phyloP scores from a whole-genome alignment of 345 rosid genomes.

The Boechera stricta region DNA sequence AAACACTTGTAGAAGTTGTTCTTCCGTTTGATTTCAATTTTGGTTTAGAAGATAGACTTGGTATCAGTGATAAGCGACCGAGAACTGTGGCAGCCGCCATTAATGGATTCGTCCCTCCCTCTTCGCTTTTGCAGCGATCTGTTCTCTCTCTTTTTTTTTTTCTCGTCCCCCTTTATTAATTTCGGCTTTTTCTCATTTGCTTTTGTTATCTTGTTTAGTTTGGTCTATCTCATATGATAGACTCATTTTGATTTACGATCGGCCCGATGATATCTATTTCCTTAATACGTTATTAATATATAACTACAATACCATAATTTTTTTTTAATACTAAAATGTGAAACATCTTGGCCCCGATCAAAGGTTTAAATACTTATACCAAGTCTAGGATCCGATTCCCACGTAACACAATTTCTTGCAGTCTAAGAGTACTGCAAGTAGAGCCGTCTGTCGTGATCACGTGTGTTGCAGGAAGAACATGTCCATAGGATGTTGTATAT shows the following conservation, averaged over 20 bases:
- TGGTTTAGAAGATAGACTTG: slow-evolving; percentile 39
- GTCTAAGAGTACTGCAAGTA: too few species aligned
- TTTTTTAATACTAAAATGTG: too few species aligned
- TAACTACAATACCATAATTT: too few species aligned
- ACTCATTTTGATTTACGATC: neutral
- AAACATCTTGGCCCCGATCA: too few species aligned
- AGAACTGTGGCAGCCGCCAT: slow-evolving; percentile 60
- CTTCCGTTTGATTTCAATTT: slow-evolving; percentile 40
- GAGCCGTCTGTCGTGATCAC: too few species aligned
- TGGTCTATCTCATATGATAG: neutral
- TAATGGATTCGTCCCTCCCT: slow-evolving; percentile 2
- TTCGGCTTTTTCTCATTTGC: too few species aligned
- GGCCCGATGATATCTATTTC: neutral
- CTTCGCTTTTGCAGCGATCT: slow-evolving; percentile 25
- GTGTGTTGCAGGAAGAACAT: too few species aligned
- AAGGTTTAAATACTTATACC: too few species aligned
- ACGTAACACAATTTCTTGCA: too few species aligned
- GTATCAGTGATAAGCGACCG: slow-evolving; percentile 42
- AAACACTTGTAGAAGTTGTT: slow-evolving; percentile 38
- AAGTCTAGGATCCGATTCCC: too few species aligned
- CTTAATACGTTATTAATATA: too few species aligned
- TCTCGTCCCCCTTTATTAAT: neutral
- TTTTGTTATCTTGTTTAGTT: neutral
- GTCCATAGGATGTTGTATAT: too few species aligned
- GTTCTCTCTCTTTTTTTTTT: neutral